Base-by-base conservation (phyloP, 345 rosid genomes). In the Chamaenerion angustifolium region DNA sequence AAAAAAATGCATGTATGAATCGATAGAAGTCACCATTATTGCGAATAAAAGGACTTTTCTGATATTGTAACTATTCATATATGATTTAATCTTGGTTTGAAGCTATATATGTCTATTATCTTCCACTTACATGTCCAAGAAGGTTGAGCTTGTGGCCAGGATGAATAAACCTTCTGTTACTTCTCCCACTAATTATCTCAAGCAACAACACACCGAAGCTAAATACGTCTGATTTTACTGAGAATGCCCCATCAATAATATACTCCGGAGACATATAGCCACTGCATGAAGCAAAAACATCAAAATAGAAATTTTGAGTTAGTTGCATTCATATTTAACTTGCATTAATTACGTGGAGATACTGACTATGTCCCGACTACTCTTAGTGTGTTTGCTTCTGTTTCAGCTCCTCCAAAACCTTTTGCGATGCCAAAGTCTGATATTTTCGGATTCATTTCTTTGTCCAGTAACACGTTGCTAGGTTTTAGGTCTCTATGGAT, bases 311-410 rank as follows among this genome's bases (percentile, higher is more conserved):
- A n/a, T n/a, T n/a, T n/a, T n/a, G n/a, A n/a, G n/a, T n/a, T n/a
- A n/a, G n/a, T n/a, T n/a, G n/a, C n/a, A n/a, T n/a, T n/a, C n/a
- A n/a, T n/a, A n/a, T n/a, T n/a, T n/a, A n/a, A n/a, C n/a, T n/a
- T n/a, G n/a, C n/a, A n/a, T n/a, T n/a, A n/a, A n/a, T n/a, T n/a
- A n/a, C n/a, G n/a, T n/a, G n/a, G n/a, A n/a, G n/a, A n/a, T n/a
- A n/a, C 71, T 61, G 52, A 66, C 71, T 61, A 66, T 40, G 70
- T 66, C 12, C 65, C 70, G 3, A 66, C 60, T n/a, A 66, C 62
- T 40, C 45, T 47, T 6, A 40, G 21, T 0, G 70, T 60, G 19
- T 60, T 52, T 2, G 54, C 70, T 48, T 3, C 49, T 21, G 42
- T 53, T 35, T 66, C 55, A 12, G 61, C 50, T 35, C 63, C 59